Evolutionary conservation across 2,329 filamentous ascomycete genomes (phyloP).

Genomic region (Penicillium aurantiogriseum): DNA sequence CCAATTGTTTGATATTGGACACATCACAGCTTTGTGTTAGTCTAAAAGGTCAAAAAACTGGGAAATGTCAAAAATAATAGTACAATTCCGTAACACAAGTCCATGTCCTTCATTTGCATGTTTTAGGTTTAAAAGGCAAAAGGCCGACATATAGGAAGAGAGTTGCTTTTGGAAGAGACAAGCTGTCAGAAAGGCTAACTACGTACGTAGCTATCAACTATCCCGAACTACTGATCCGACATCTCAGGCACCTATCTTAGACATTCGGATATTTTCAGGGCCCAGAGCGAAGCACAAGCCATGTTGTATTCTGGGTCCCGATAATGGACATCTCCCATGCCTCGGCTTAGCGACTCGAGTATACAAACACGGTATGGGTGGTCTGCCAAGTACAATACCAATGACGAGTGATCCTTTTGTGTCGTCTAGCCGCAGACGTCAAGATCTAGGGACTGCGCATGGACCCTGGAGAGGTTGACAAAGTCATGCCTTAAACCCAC

Average conservation of each 20-base stretch:
- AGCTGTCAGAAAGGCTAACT: too few species aligned
- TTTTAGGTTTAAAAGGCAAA: neutral
- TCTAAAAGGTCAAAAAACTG: neutral
- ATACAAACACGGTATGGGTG: neutral
- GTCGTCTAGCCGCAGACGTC: neutral
- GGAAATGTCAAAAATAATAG: too few species aligned
- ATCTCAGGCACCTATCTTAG: too few species aligned
- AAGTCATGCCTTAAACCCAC: neutral
- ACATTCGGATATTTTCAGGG: neutral
- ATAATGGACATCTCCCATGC: neutral
- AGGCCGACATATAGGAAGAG: too few species aligned
- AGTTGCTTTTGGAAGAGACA: too few species aligned
- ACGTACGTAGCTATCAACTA: too few species aligned
- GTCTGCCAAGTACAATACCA: too few species aligned
- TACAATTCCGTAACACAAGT: neutral
- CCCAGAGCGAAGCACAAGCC: neutral
- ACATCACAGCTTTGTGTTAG: neutral
- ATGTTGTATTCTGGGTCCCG: neutral
- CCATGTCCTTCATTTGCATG: neutral
- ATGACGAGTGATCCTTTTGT: neutral
- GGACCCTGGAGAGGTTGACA: neutral
- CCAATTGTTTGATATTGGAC: neutral
- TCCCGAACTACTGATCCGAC: too few species aligned
- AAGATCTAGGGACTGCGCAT: neutral
- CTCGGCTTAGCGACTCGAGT: neutral